Conservation (phyloP, 495 filamentous ascomycete species). For the Parachaetomium inaequale region DNA sequence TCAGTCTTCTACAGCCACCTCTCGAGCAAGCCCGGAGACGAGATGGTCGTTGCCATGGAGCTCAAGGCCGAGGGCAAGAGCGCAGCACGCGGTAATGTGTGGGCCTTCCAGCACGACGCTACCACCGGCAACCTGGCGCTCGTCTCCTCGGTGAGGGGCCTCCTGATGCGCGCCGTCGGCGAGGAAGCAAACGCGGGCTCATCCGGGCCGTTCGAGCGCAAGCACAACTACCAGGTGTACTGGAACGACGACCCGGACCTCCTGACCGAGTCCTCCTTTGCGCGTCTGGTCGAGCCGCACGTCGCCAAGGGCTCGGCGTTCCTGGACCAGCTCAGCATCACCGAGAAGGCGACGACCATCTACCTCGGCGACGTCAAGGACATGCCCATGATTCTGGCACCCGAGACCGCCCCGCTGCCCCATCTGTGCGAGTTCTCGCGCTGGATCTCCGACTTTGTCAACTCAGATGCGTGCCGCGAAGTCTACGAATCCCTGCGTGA, state of each 20-base stretch:
- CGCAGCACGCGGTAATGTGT: background rate
- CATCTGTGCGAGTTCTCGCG: background rate
- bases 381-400: background rate
- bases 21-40: background rate
- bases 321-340: background rate
- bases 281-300: background rate
- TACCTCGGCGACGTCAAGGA: slow-evolving; percentile 1
- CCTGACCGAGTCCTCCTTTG: background rate
- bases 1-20: background rate
- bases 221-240: slow-evolving; percentile 1
- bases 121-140: background rate
- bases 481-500: background rate
- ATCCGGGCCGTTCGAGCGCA: background rate
- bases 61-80: background rate
- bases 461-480: background rate
- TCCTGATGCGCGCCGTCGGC: background rate
- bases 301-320: background rate
- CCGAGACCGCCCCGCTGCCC: background rate
- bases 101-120: background rate
- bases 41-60: background rate
- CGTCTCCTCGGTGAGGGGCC: background rate
- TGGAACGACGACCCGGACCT: background rate
- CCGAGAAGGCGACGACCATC: background rate
- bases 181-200: background rate
- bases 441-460: background rate